Percentiles rank a stretch among this genome's conserved stretches.
These are phyloP conservation scores for Irpex rosettiformis DNA, from an alignment of 1,284 basidiomycete genomes.

Conservation along the genomic window DNA sequence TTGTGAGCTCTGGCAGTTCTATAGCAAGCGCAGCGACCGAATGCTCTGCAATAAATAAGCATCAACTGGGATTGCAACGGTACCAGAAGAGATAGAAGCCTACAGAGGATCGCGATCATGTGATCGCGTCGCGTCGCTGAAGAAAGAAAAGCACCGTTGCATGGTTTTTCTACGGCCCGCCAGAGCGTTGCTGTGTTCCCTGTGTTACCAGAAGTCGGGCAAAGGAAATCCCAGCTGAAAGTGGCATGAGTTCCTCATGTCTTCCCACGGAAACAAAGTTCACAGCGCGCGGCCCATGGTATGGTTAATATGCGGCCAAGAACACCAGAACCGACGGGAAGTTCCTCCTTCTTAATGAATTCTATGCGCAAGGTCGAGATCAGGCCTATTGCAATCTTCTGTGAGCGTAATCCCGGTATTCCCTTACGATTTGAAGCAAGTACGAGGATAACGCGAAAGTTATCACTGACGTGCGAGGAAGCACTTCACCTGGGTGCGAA, in stretches of 20 bases:
- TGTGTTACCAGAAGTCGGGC: not conserved
- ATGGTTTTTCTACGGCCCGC: not conserved
- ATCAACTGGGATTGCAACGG: too few species aligned
- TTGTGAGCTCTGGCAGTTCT: too few species aligned
- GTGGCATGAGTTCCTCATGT: not conserved
- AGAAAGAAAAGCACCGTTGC: not conserved
- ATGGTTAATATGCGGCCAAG: not conserved
- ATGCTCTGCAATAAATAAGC: not conserved
- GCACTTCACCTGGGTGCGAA: not conserved
- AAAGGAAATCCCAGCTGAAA: not conserved
- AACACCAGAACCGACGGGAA: not conserved
- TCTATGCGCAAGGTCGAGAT: not conserved
- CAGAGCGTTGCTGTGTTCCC: not conserved
- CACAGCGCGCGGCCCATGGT: not conserved
- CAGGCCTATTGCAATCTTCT: not conserved
- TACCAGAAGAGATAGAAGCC: too few species aligned
- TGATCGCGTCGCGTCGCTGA: not conserved
- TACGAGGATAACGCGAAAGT: not conserved
- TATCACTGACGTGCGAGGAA: too few species aligned
- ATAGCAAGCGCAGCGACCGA: too few species aligned
- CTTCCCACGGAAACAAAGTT: not conserved
- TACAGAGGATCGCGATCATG: not conserved
- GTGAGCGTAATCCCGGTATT: not conserved
- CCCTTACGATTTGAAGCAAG: not conserved
- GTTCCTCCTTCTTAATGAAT: not conserved